phyloP scores from a whole-genome alignment of 208 protist genomes.

The Zelonia costaricensis region DNA sequence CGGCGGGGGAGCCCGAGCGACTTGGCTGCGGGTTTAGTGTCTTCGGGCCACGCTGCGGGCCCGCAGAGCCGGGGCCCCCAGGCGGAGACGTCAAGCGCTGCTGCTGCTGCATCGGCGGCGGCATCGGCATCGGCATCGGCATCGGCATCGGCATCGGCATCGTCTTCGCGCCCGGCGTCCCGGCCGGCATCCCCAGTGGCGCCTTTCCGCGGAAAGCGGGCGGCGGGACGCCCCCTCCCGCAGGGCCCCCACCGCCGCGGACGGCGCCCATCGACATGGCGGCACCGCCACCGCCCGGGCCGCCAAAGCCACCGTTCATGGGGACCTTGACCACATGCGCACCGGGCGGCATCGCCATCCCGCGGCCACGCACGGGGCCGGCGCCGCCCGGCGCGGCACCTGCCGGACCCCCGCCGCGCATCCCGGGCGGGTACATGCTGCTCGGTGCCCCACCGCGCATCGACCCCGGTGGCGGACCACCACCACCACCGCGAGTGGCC shows the following conservation, averaged over 20 bases:
- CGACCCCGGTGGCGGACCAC: no score
- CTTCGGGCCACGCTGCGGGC: not conserved
- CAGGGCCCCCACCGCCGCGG: not conserved
- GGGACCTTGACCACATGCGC: conserved; percentile 5
- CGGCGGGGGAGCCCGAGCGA: not conserved
- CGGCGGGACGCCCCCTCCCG: conserved; percentile 2
- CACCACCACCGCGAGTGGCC: no score
- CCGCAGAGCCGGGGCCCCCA: not conserved
- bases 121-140: not conserved
- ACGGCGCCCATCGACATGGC: not conserved
- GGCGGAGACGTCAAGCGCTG: no score
- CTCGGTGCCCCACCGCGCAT: no score
- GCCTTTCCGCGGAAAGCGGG: conserved; percentile 13
- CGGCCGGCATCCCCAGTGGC: conserved; percentile 5
- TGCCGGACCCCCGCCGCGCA: no score
- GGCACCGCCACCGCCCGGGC: not conserved
- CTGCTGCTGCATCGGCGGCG: no score
- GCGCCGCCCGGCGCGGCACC: not conserved
- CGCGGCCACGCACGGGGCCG: not conserved
- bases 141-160: conserved; percentile 3
- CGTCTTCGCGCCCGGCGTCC: conserved; percentile 9
- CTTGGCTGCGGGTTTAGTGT: no score
- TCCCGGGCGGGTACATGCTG: no score
- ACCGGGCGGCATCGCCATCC: conserved; percentile 1
- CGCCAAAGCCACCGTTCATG: not conserved